Base-by-base conservation (phyloP, 805 yeast species). In the Diddensiella caesifluorescens region DNA sequence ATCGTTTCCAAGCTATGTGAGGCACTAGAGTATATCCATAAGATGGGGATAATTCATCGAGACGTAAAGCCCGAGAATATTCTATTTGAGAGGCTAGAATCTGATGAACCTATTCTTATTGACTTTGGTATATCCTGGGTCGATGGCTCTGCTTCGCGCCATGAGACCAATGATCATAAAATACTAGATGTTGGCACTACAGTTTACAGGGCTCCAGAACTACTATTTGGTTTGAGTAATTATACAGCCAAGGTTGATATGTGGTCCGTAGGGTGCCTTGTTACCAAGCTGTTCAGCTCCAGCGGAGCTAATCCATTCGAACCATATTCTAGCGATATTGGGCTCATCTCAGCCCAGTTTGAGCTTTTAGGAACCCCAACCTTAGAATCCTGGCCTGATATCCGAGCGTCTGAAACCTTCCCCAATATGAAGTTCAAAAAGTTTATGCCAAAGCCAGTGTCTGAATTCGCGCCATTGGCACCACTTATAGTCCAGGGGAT, bases 51-150 rank as follows among this genome's bases (percentile, higher is more conserved):
- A 1, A 56, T 72, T 12, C 60, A 52, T 26, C 71, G 68, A 61
- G 50, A 51, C 63, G 5, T 63, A 50, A 92, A 92, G 60, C 88
- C 92, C 0, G 86, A 80, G 38, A 85, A 85, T 56, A 75, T 85
- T 41, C 60, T 86, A 55, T 78, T 81, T 46, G 64, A 44, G 52
- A 32, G 22, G 45, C 25, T 65, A 15, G 70, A 54, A 18, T 38
- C 51, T 15, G 56, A 49, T 25, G n/a, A n/a, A n/a, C 58, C 37
- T 45, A 52, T 62, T 5, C 48, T 81, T 1, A 74, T 77, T 12
- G 94, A 86, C 54, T 80, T 81, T 60, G 92, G 94, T 4, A 71
- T 78, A 2, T 79, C 85, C 28, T 71, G 73, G 38, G 68, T 71
- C 21, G 56, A 60, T 4, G 53, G 60, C 6, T 65, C 71, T 49